Base-by-base conservation (phyloP, 2,329 filamentous ascomycete genomes). In the Botrytis porri region DNA sequence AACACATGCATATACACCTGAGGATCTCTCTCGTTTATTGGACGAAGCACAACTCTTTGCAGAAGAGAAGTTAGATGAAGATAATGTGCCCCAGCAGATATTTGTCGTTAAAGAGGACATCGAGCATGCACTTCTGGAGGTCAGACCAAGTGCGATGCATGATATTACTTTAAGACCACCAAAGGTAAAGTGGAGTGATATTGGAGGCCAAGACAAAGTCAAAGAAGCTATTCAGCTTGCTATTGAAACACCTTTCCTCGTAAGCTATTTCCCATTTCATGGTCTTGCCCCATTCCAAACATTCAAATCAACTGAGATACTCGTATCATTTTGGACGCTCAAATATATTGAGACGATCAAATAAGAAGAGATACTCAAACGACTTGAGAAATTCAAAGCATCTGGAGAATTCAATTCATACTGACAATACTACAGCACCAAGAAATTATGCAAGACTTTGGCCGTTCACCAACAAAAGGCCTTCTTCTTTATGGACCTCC, bases 401-500 rank as follows among this genome's bases (percentile, higher is more conserved):
- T 9, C n/a, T 57, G 14, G n/a, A 57, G 32, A 3, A 29, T 57
- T 29, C 51, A 32, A 57, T 57, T 57, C n/a, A 18, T 69, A 60
- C 74, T 75, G 75, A 61, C 75, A 66, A 77, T 62, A 35, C 7
- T 63, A 29, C 75, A 88, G 82, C 82, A 86, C 72, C 84, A 86
- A 4, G 84, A 86, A 63, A 79, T 84, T 43, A 85, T 89, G 82
- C 81, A 82, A 70, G 80, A 83, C 74, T 82, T 88, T 25, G 85
- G 85, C 69, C 81, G 86, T 37, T 86, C 87, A 45, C 89, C 91
- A 0, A 91, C 91, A 72, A 97, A 95, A 80, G 94, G 95, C 0
- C 88, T 97, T 25, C 86, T 98, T 10, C 87, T 98, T 4, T 98
- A 97, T 81, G 95, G 95, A 0, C 95, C 95, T 0, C 95, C 95